These are phyloP conservation scores for Fibroporia radiculosa DNA, from an alignment of 768 basidiomycete genomes.

Conservation along the genomic window DNA sequence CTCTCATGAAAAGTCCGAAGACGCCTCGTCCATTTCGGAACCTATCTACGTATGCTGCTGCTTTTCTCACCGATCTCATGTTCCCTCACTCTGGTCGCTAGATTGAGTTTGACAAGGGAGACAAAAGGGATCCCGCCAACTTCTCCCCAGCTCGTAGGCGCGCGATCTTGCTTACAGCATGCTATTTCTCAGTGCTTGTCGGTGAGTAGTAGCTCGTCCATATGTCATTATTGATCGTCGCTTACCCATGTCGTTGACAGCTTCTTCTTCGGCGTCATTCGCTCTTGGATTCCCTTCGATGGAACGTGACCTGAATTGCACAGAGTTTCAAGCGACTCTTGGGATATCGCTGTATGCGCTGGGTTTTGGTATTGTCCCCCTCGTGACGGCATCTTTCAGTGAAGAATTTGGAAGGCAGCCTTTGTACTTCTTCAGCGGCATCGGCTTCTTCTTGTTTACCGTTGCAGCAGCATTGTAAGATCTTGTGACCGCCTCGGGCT, in stretches of 20 bases:
- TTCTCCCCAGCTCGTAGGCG: constrained; percentile 25
- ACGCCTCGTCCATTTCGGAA: background rate
- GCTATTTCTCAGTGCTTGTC: constrained; percentile 38
- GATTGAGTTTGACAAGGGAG: constrained; percentile 29
- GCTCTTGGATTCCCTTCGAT: constrained; percentile 51
- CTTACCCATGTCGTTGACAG: constrained; percentile 22
- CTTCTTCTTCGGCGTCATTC: constrained; percentile 44
- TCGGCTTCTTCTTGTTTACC: constrained; percentile 45
- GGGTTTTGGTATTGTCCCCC: constrained; percentile 56
- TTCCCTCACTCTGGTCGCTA: constrained; percentile 6
- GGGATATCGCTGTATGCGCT: constrained; percentile 43
- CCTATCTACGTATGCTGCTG: constrained; percentile 16
- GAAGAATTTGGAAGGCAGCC: constrained; percentile 67
- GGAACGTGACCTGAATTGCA: constrained; percentile 33
- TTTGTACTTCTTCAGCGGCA: constrained; percentile 43
- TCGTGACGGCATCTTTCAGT: constrained; percentile 61
- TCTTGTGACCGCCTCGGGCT: background rate
- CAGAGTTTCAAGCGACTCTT: constrained; percentile 22
- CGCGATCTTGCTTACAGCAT: constrained; percentile 38
- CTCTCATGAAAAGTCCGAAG: background rate
- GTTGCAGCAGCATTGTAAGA: constrained; percentile 36
- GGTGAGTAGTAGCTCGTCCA: constrained; percentile 27
- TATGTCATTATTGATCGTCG: background rate
- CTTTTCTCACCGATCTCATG: background rate
- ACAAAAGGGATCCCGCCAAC: constrained; percentile 26